Base-by-base conservation (phyloP, 441 rosid species). In the Pelargonium australe region DNA sequence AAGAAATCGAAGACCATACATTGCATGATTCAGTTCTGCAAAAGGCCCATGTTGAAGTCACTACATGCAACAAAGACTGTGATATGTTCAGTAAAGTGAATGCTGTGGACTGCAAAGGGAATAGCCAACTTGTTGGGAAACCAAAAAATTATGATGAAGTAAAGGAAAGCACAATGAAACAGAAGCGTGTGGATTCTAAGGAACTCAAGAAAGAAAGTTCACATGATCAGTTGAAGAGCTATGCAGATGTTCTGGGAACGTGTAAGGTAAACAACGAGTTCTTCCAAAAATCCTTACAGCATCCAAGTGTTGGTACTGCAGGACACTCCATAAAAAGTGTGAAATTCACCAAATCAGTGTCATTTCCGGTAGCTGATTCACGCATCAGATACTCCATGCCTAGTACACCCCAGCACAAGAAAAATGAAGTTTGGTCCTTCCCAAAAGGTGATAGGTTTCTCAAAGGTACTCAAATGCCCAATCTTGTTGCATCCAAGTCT, bases 401-500 rank as follows among this genome's bases (percentile, higher is more conserved):
- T 12, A 83, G 79, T 73, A 86, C 81, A 43, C 84, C 89, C 44
- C 85, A 88, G 63, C 87, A 87, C 78, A 94, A 94, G 85, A 82
- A 74, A 77, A 81, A 69, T 17, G 99, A 94, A 74, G 70, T 75
- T 72, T 89, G 96, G 99, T 81, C 82, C 66, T 75, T 73, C 65
- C 81, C 76, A 1, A 84, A 76, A 53, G 75, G 68, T 45, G 83
- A 76, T 55, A 82, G 68, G 53, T 20, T 67, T 2, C 62, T 77
- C 37, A 47, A 64, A 13, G 81, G 69, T 20, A 23, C 64, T 74
- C 74, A 63, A 68, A 78, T 68, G 68, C 75, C 79, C 37, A 71
- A 73, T 31, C 64, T 31, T 17, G 17, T 60, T 45, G 53, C 63
- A 19, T 64, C 68, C 9, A 63, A 13, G 69, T 70, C 75, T 71